A percentile compares a stretch with the other conserved stretches of the same genome.
These are phyloP conservation scores for Yarrowia osloensis DNA, from an alignment of 805 yeast genomes.

Conservation along the genomic window DNA sequence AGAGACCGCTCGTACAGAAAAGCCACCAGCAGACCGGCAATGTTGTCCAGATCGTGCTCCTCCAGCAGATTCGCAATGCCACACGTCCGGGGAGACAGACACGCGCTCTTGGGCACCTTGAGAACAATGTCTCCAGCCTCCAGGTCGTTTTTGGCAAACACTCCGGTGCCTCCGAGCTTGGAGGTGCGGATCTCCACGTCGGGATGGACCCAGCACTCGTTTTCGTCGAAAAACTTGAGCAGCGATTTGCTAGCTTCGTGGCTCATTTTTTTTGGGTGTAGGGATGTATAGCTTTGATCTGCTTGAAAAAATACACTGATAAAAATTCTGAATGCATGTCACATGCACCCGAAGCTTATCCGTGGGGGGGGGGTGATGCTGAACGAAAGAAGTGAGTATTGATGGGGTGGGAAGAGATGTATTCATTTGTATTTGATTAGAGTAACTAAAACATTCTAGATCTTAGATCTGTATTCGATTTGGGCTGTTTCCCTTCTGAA, in stretches of 20 bases:
- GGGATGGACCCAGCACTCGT: conserved; percentile 58
- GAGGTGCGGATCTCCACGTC: conserved; percentile 53
- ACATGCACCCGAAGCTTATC: conserved; percentile 1
- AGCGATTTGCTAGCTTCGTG: not conserved
- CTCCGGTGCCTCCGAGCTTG: conserved; percentile 68
- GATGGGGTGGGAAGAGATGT: too few species aligned
- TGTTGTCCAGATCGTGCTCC: conserved; percentile 63
- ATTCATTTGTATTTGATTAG: too few species aligned
- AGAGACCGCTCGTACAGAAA: conserved; percentile 68
- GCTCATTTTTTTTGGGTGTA: not conserved
- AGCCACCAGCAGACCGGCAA: conserved; percentile 65
- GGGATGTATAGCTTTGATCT: not conserved
- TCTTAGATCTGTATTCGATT: too few species aligned
- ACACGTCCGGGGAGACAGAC: conserved; percentile 44
- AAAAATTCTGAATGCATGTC: not conserved
- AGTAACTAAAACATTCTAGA: too few species aligned
- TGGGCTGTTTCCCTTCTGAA: too few species aligned
- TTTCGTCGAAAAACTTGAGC: conserved; percentile 54
- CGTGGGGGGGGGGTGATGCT: not conserved
- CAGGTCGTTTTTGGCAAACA: conserved; percentile 55
- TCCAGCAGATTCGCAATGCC: conserved; percentile 64
- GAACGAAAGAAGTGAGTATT: too few species aligned
- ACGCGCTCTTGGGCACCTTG: conserved; percentile 42
- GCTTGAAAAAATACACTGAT: conserved; percentile 20
- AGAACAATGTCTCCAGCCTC: conserved; percentile 43